Evolutionary conservation across 2,329 filamentous ascomycete species (phyloP).

Genomic region (Aspergillus tubingensis): DNA sequence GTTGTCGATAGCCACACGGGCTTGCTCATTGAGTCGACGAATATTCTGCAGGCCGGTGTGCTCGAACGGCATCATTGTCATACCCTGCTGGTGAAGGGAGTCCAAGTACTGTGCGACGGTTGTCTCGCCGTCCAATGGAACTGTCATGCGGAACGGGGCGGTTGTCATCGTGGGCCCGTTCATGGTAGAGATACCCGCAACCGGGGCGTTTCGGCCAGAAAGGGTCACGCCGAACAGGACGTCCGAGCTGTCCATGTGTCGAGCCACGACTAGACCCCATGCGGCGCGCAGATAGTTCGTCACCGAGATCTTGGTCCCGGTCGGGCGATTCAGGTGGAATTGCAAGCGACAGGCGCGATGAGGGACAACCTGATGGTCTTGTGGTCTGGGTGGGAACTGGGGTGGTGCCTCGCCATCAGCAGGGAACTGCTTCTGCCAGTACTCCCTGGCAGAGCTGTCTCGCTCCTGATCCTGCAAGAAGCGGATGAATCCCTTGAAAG

Average conservation of each 20-base stretch:
- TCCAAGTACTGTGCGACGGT: neutral
- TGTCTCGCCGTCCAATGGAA: neutral
- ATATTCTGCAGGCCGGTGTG: neutral
- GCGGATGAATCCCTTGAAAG: neutral
- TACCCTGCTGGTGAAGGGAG: neutral
- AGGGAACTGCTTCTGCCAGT: neutral
- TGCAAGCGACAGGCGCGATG: neutral
- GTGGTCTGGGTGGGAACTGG: neutral
- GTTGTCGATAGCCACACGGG: neutral
- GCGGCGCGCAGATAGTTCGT: slow-evolving; percentile 37
- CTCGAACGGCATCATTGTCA: neutral
- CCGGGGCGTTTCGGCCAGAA: slow-evolving; percentile 44
- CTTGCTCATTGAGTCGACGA: neutral
- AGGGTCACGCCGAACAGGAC: slow-evolving; percentile 48
- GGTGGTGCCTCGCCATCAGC: neutral
- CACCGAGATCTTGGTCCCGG: neutral
- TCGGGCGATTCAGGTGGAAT: neutral
- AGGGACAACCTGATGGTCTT: neutral
- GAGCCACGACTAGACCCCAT: slow-evolving; percentile 44
- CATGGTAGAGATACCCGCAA: slow-evolving; percentile 46
- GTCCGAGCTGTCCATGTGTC: slow-evolving; percentile 42
- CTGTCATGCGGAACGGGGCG: slow-evolving; percentile 16
- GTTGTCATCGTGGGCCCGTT: slow-evolving; percentile 21
- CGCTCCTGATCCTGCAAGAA: neutral
- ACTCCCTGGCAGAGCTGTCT: neutral